phyloP scores from a whole-genome alignment of 306 rosid species.

The Lathyrus oleraceus region DNA sequence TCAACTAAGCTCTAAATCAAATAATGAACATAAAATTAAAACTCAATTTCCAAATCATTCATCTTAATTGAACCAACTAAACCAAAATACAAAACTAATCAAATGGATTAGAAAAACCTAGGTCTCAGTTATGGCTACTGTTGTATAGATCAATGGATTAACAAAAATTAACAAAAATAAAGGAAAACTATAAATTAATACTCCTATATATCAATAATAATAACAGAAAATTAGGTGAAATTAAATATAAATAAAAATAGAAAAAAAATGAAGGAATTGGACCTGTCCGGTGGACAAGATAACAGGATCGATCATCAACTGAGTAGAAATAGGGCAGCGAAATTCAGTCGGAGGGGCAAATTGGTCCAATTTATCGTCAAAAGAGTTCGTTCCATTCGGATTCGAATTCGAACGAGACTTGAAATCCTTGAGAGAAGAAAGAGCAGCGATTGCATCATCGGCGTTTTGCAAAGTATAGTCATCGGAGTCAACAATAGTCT shows the following conservation, averaged over 20 bases:
- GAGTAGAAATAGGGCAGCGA: slow-evolving; percentile 75
- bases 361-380: slow-evolving; percentile 29
- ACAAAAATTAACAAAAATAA: not conserved
- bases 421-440: slow-evolving; percentile 51
- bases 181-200: not conserved
- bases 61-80: not conserved
- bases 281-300: slow-evolving; percentile 81
- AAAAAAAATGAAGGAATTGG: too few relatives aligned
- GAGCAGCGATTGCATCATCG: slow-evolving; percentile 57
- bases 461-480: slow-evolving; percentile 35
- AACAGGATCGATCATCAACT: slow-evolving; percentile 81
- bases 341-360: slow-evolving; percentile 51
- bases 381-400: too few relatives aligned
- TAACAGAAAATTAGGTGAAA: not conserved
- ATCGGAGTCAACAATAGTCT: slow-evolving; percentile 50
- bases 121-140: not conserved
- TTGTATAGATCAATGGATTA: not conserved
- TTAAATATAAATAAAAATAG: too few relatives aligned
- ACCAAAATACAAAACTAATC: not conserved
- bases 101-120: not conserved
- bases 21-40: not conserved
- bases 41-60: slow-evolving; percentile 5
- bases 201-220: too few relatives aligned
- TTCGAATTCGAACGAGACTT: slow-evolving; percentile 2
- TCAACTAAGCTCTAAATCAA: not conserved